Evolutionary conservation across 768 basidiomycete genomes (phyloP).

Genomic region (Macrolepiota fuliginosa): DNA sequence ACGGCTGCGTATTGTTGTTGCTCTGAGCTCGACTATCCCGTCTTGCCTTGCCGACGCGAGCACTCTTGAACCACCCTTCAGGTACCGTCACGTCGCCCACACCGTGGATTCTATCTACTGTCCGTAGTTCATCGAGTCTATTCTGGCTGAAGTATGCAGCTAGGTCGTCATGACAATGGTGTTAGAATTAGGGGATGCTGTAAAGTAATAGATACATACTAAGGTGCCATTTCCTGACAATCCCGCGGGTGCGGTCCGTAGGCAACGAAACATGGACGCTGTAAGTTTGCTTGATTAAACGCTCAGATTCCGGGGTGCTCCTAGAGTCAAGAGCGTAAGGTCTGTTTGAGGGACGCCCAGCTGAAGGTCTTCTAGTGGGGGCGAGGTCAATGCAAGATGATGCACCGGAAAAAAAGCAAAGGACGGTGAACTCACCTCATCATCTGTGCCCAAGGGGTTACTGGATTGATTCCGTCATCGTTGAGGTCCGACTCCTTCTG

Average conservation of each 20-base stretch:
- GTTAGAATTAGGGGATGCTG: slow-evolving; percentile 20
- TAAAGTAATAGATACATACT: slow-evolving; percentile 45
- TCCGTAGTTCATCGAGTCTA: slow-evolving; percentile 66
- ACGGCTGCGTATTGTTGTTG: slow-evolving; percentile 28
- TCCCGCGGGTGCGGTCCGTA: slow-evolving; percentile 44
- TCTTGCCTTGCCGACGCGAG: slow-evolving; percentile 64
- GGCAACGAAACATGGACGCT: slow-evolving; percentile 73
- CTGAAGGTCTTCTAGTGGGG: slow-evolving; percentile 20
- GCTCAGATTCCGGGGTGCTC: slow-evolving; percentile 49
- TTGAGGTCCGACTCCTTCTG: slow-evolving; percentile 70
- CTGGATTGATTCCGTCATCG: slow-evolving; percentile 52
- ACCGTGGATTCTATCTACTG: slow-evolving; percentile 67
- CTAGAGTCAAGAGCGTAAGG: slow-evolving; percentile 34
- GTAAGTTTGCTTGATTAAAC: slow-evolving; percentile 82
- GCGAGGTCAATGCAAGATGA: slow-evolving; percentile 8
- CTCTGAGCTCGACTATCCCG: slow-evolving; percentile 45
- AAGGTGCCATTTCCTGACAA: slow-evolving; percentile 78
- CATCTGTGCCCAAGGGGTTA: slow-evolving; percentile 76
- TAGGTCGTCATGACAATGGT: slow-evolving; percentile 28
- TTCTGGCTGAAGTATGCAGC: slow-evolving; percentile 86
- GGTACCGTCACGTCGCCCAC: slow-evolving; percentile 68
- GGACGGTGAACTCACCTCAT: slow-evolving; percentile 48
- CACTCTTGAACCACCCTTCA: slow-evolving; percentile 77
- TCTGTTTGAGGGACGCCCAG: slow-evolving; percentile 25
- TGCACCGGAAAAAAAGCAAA: slow-evolving; percentile 13